Evolutionary conservation across 192 early-diverging fungal species (phyloP).

Genomic region (Backusella liffmaniae): DNA sequence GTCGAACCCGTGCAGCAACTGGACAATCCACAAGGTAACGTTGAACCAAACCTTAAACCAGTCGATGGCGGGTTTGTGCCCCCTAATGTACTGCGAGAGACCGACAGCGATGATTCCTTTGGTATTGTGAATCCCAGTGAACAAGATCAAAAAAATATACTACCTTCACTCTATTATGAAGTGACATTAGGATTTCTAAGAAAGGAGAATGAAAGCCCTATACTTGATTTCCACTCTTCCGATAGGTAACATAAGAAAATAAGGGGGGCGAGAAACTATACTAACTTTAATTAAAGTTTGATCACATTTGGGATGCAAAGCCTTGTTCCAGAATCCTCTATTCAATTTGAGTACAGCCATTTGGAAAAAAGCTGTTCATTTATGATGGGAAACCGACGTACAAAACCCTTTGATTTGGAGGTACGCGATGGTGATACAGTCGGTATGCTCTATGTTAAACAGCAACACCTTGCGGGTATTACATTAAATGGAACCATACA

Average conservation of each 20-base stretch:
- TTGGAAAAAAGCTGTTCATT: neutral
- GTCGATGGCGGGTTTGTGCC: neutral
- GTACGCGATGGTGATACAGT: conserved; percentile 25
- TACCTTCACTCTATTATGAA: conserved; percentile 30
- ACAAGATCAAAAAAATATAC: neutral
- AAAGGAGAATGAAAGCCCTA: neutral
- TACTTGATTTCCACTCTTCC: neutral
- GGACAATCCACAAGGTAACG: conserved; percentile 8
- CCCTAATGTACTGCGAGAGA: neutral
- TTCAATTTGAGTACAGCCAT: conserved; percentile 9
- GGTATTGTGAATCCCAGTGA: neutral
- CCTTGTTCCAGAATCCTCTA: neutral
- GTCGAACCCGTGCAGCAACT: neutral
- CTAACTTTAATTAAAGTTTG: neutral
- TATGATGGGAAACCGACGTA: neutral
- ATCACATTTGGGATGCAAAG: conserved; percentile 15
- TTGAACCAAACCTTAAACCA: conserved; percentile 25
- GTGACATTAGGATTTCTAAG: conserved; percentile 1
- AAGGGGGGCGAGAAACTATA: neutral
- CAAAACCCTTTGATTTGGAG: conserved; percentile 10
- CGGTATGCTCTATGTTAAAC: conserved; percentile 12
- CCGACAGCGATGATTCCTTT: neutral
- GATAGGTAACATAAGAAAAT: neutral
- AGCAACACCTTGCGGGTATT: neutral
- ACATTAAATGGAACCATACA: conserved; percentile 23